Conservation (phyloP, 2,329 filamentous ascomycete genomes). For the Cladobotryum protrusum region DNA sequence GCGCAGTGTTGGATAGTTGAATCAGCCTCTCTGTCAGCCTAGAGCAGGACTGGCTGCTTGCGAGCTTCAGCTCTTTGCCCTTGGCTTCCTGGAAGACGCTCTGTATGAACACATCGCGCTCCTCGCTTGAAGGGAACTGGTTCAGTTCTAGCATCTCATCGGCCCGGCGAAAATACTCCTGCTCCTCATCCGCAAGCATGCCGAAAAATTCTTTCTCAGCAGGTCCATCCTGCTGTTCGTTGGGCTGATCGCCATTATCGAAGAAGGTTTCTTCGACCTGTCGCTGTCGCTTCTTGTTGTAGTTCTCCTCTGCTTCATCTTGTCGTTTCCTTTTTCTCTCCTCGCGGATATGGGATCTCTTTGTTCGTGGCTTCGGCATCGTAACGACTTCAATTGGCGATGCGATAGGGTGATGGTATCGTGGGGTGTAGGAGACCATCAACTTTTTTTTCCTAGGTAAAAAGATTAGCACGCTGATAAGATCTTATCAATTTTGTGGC, state of each 20-base stretch:
- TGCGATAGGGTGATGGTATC: background rate
- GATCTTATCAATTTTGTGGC: constrained; percentile 7
- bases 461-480: constrained; percentile 10
- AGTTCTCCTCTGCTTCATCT: constrained; percentile 20
- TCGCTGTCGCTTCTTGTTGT: constrained; percentile 22
- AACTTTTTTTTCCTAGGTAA: constrained; percentile 9
- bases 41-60: constrained; percentile 92
- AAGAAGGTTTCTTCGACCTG: constrained; percentile 17
- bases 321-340: constrained; percentile 36
- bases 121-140: constrained; percentile 72
- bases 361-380: constrained; percentile 41
- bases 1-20: constrained; percentile 65
- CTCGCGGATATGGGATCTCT: constrained; percentile 33
- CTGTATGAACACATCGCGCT: constrained; percentile 63
- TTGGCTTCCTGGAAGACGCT: constrained; percentile 82
- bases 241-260: constrained; percentile 17
- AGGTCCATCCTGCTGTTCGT: constrained; percentile 17
- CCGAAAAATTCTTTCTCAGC: constrained; percentile 78
- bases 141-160: constrained; percentile 88
- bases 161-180: constrained; percentile 88
- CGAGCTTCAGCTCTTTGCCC: constrained; percentile 92
- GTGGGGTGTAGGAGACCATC: background rate
- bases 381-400: constrained; percentile 8
- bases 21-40: constrained; percentile 89
- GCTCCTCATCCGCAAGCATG: constrained; percentile 85